Conservation (phyloP, 1,284 basidiomycete species). For the Ustilago xerochloae region DNA sequence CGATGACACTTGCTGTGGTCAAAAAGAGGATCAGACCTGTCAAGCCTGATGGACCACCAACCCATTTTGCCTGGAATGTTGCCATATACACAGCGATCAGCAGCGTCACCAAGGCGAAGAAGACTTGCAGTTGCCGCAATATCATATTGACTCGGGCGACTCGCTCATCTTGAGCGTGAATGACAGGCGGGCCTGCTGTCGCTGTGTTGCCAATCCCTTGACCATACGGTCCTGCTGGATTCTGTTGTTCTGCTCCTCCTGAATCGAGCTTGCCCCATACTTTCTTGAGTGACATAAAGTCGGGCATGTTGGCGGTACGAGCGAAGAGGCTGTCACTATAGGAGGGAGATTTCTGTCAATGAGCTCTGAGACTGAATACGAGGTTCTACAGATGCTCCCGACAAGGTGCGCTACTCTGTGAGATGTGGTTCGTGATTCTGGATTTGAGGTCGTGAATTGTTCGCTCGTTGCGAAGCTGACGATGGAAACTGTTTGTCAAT, state of each 20-base stretch:
- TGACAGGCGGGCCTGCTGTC: conserved; percentile 4
- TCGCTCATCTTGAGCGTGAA: conserved; percentile 31
- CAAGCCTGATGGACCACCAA: conserved; percentile 55
- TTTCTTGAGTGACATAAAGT: conserved; percentile 50
- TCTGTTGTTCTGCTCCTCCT: conserved; percentile 7
- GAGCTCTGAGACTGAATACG: too few species aligned
- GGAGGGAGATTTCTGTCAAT: too few species aligned
- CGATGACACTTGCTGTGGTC: conserved; percentile 36
- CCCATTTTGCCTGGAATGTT: conserved; percentile 56
- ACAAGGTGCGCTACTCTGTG: too few species aligned
- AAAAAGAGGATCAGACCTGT: conserved; percentile 60
- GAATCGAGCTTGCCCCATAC: conserved; percentile 48
- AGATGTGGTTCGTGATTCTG: too few species aligned
- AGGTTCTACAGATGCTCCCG: too few species aligned
- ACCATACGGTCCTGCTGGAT: conserved; percentile 11
- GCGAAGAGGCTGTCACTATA: neutral
- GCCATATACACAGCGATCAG: conserved; percentile 59
- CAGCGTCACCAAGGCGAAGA: conserved; percentile 46
- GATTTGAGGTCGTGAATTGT: too few species aligned
- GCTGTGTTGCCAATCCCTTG: conserved; percentile 39
- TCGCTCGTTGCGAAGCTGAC: too few species aligned
- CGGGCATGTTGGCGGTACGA: conserved; percentile 32
- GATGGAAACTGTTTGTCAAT: too few species aligned
- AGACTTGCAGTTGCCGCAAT: conserved; percentile 40
- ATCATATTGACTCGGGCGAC: conserved; percentile 39